These are phyloP conservation scores for Cryptococcus sp. DNA, from an alignment of 1,284 basidiomycete genomes.

Conservation along the genomic window DNA sequence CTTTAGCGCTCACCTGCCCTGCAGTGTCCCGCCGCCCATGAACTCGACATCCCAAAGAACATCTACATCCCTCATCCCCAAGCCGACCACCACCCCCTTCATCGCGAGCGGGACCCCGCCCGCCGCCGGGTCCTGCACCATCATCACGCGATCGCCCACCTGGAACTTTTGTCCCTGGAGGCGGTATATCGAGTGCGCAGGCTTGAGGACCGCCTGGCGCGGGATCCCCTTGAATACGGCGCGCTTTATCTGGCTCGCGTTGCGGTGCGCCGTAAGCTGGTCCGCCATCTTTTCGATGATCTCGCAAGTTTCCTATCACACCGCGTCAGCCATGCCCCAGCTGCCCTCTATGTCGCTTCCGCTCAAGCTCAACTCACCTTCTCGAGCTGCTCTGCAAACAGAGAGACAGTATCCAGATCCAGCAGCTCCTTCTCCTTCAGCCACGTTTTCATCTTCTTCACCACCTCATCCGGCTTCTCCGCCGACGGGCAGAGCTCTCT, in stretches of 20 bases:
- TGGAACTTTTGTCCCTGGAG: slow-evolving; percentile 86
- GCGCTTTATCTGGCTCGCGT: slow-evolving; percentile 72
- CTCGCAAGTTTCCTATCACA: slow-evolving; percentile 63
- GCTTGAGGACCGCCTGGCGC: slow-evolving; percentile 91
- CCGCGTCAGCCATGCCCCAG: neutral
- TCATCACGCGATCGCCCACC: slow-evolving; percentile 92
- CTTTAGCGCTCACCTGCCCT: slow-evolving; percentile 62
- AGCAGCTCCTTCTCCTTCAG: slow-evolving; percentile 78
- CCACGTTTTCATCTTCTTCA: slow-evolving; percentile 81
- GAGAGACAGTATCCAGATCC: slow-evolving; percentile 86
- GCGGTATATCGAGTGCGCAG: slow-evolving; percentile 82
- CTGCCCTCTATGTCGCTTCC: neutral
- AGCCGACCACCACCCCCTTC: slow-evolving; percentile 89
- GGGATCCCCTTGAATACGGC: slow-evolving; percentile 88
- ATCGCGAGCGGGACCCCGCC: slow-evolving; percentile 88
- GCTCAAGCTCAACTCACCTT: slow-evolving; percentile 57
- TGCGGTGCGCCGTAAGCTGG: slow-evolving; percentile 55
- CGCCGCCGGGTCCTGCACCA: slow-evolving; percentile 78
- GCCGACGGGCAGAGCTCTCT: slow-evolving; percentile 66
- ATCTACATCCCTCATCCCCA: slow-evolving; percentile 83
- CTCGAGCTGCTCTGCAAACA: slow-evolving; percentile 86
- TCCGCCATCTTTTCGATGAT: slow-evolving; percentile 76
- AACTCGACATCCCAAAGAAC: slow-evolving; percentile 96
- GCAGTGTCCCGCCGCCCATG: slow-evolving; percentile 84
- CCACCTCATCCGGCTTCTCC: slow-evolving; percentile 63